Evolutionary conservation across 169 alveolate genomes (phyloP), one percentile per base, ranked within the genome.

Genomic region (Babesia bovis): DNA sequence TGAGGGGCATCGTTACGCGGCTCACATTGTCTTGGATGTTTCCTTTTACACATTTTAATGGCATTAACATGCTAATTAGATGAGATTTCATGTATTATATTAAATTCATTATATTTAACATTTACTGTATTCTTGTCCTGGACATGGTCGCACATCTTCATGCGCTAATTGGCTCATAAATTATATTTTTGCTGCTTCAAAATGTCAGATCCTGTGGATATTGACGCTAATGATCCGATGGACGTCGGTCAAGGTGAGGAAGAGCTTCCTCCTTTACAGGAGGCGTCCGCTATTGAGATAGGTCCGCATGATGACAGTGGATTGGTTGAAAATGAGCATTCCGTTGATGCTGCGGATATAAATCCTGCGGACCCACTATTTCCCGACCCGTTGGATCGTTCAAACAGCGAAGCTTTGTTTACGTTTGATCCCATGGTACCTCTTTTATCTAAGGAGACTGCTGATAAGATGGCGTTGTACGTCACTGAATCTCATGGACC

Each of bases 401-500:
- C 44, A 3, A 1, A 17, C 17, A 26, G 65, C 41, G 65, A 28
- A 4, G 42, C 15, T 13, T 12, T 23, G 44, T n/a, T 44, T n/a
- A 44, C 17, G 44, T 4, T 28, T 6, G 65, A 53, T 53, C 44
- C 26, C 17, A 17, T 19, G 6, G 17, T 17, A 12, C 55, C 55
- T 4, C 3, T 44, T 32, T n/a, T 33, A 26, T 17, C 65, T n/a
- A 49, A 56, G 28, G 66, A 56, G 28, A 0, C 25, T 12, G 66
- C 66, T 13, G 49, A 56, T 3, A 58, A 51, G 19, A 63, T 63
- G 73, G 73, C 73, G 2, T 35, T 63, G 32, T 63, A 63, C 35
- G 60, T 30, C 25, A 63, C 73, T 2, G 73, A 44, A n/a, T 19
- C 35, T 35, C 73, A 63, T 25, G 73, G 73, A 9, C 73, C 73